Conservation (phyloP, 2,329 filamentous ascomycete species). For the Calycina marina region DNA sequence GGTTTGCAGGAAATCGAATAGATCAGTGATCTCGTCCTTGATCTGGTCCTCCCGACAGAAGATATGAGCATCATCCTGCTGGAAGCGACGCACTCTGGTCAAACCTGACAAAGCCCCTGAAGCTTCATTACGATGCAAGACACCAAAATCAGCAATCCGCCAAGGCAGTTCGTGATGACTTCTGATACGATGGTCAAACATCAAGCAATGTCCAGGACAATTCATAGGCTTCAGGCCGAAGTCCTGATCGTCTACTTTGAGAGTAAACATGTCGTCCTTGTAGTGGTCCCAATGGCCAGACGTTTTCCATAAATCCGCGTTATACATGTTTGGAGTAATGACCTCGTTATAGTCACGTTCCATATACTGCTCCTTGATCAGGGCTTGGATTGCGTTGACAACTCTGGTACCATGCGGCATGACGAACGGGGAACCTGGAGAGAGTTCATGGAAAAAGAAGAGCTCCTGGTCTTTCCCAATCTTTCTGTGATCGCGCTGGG, state of each 20-base stretch:
- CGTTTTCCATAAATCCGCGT: conserved; percentile 81
- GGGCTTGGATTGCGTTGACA: conserved; percentile 74
- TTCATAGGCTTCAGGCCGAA: conserved; percentile 96
- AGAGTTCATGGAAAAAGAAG: conserved; percentile 90
- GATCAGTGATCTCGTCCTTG: conserved; percentile 57
- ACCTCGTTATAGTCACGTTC: conserved; percentile 91
- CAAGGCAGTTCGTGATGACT: conserved; percentile 85
- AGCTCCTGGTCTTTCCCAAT: conserved; percentile 93
- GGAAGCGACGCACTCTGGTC: conserved; percentile 84
- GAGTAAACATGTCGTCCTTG: conserved; percentile 91
- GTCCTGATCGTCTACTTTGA: conserved; percentile 68
- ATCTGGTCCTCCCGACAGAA: conserved; percentile 79
- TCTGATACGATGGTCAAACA: conserved; percentile 70
- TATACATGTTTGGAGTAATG: conserved; percentile 93
- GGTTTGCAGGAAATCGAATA: conserved; percentile 75
- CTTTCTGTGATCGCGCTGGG: conserved; percentile 87
- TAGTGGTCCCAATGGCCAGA: conserved; percentile 93
- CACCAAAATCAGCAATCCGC: conserved; percentile 89
- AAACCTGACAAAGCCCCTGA: conserved; percentile 83
- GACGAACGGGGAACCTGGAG: conserved; percentile 88
- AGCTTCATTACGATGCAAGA: conserved; percentile 88
- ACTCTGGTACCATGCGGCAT: conserved; percentile 85
- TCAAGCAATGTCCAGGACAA: conserved; percentile 84
- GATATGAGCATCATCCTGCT: conserved; percentile 93
- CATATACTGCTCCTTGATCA: conserved; percentile 79